Conservation (phyloP, 768 basidiomycete species). For the Pleurotus tuber-regium region DNA sequence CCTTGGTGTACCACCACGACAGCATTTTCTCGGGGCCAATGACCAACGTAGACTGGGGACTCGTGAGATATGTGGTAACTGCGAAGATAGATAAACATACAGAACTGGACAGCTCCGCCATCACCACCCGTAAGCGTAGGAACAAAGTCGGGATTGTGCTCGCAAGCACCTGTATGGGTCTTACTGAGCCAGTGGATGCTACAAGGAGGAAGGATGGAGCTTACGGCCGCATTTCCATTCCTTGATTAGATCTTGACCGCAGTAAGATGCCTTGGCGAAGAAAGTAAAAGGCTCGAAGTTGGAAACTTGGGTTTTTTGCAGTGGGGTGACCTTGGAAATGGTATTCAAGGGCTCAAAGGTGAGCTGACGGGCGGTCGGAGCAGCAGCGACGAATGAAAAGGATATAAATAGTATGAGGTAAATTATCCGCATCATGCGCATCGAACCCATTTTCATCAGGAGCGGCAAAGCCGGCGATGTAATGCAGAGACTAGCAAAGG, state of each 20-base stretch:
- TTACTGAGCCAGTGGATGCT: neutral
- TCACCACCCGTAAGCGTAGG: conserved; percentile 29
- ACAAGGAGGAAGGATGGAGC: conserved; percentile 6
- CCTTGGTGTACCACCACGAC: conserved; percentile 53
- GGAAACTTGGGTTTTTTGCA: neutral
- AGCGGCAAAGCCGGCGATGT: too few species aligned
- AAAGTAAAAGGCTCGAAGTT: conserved; percentile 26
- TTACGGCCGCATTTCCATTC: conserved; percentile 30
- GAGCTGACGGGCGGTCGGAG: neutral
- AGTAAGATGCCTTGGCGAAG: conserved; percentile 33
- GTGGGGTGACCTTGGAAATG: conserved; percentile 1
- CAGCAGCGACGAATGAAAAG: neutral
- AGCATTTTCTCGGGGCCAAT: conserved; percentile 40
- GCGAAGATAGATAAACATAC: conserved; percentile 16
- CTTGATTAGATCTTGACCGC: conserved; percentile 23
- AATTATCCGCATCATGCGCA: neutral
- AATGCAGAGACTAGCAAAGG: too few species aligned
- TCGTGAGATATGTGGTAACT: neutral
- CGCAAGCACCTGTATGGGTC: conserved; percentile 24
- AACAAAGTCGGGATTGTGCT: conserved; percentile 29
- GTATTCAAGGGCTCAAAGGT: neutral
- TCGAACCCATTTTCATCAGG: too few species aligned
- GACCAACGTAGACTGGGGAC: conserved; percentile 36
- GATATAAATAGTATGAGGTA: neutral
- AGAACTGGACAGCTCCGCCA: conserved; percentile 30